Evolutionary conservation across 768 basidiomycete genomes (phyloP).

Genomic region (Cystobasidium onofrii): DNA sequence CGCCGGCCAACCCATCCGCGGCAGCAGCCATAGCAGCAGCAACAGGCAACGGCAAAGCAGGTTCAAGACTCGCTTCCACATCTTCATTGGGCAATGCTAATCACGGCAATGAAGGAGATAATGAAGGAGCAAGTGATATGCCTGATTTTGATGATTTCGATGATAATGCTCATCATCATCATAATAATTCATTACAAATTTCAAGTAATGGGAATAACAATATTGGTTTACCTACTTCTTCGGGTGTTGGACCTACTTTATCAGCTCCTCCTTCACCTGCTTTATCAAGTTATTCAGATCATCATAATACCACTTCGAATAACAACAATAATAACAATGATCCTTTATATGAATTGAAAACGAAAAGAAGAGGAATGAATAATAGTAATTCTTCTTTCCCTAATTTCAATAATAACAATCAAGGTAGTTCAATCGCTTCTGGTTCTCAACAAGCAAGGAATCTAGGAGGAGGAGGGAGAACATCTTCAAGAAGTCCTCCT

Average conservation of each 20-base stretch:
- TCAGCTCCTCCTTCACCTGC: constrained; percentile 32
- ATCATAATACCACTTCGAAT: constrained; percentile 10
- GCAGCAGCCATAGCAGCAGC: constrained; percentile 33
- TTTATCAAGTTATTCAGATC: constrained; percentile 19
- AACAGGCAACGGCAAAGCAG: constrained; percentile 14
- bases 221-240: background rate
- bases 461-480: background rate
- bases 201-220: background rate
- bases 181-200: background rate
- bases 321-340: background rate
- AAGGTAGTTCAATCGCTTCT: background rate
- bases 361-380: constrained; percentile 10
- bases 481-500: constrained; percentile 18
- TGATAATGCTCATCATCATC: background rate
- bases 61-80: background rate
- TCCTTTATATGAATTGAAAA: constrained; percentile 17
- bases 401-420: background rate
- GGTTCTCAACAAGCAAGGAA: background rate
- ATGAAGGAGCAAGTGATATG: constrained; percentile 8
- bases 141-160: constrained; percentile 30
- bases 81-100: background rate
- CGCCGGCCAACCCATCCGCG: constrained; percentile 28
- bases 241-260: constrained; percentile 10
- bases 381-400: constrained; percentile 1
- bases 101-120: constrained; percentile 2